Conservation (phyloP, 2,329 filamentous ascomycete genomes). For the Xylariales sp. region DNA sequence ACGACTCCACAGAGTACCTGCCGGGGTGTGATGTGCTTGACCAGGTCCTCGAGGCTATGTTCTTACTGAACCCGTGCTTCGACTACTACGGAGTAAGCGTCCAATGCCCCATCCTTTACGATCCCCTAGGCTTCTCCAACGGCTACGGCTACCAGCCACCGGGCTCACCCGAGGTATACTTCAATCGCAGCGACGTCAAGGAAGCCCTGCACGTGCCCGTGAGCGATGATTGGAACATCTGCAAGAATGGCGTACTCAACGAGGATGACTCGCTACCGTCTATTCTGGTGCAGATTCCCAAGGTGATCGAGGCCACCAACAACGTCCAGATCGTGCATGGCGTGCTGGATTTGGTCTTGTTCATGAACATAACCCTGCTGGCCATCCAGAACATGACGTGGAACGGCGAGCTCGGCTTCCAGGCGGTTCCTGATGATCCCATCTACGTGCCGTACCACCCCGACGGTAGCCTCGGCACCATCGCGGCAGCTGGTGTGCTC, state of each 20-base stretch:
- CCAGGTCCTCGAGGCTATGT: not conserved
- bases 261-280: conserved; percentile 50
- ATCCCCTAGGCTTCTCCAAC: not conserved
- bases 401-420: conserved; percentile 68
- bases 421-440: conserved; percentile 50
- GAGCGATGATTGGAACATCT: not conserved
- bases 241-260: too few species aligned
- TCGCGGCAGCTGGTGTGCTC: conserved; percentile 61
- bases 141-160: not conserved
- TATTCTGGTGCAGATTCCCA: conserved; percentile 55
- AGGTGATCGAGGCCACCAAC: conserved; percentile 68
- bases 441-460: conserved; percentile 67
- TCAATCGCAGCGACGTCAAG: conserved; percentile 60
- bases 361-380: conserved; percentile 65
- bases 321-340: conserved; percentile 73
- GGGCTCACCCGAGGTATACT: not conserved
- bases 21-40: conserved; percentile 24
- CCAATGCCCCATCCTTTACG: not conserved
- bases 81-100: not conserved
- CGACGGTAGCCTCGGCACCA: conserved; percentile 32
- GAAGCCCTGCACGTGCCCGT: conserved; percentile 58
- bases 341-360: conserved; percentile 62
- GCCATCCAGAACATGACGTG: conserved; percentile 80
- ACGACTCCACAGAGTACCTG: too few species aligned
- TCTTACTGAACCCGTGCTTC: not conserved